Evolutionary conservation across 2,329 filamentous ascomycete genomes (phyloP).

Genomic region (Dichotomopilus funicola): DNA sequence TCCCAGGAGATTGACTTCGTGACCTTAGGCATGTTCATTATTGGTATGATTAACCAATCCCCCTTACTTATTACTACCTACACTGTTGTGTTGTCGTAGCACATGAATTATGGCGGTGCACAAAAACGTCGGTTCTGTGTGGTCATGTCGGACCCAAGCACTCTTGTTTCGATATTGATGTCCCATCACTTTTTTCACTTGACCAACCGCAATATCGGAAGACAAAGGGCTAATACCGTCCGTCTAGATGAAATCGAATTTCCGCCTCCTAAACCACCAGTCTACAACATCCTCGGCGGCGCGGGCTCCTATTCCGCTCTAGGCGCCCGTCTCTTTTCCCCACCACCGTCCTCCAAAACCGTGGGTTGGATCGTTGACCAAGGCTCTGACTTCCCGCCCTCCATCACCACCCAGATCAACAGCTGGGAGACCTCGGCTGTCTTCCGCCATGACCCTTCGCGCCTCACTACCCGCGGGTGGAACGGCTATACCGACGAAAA

Average conservation of each 20-base stretch:
- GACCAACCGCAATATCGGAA: too few species aligned
- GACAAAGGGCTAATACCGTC: not conserved
- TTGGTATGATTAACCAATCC: conserved; percentile 43
- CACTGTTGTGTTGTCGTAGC: too few species aligned
- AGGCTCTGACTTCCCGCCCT: conserved; percentile 75
- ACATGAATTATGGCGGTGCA: too few species aligned
- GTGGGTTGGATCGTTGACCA: conserved; percentile 90
- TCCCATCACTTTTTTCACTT: too few species aligned
- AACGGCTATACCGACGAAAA: conserved; percentile 67
- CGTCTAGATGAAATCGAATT: conserved; percentile 81
- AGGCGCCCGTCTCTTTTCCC: conserved; percentile 82
- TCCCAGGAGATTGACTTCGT: conserved; percentile 55
- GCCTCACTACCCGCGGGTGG: conserved; percentile 83
- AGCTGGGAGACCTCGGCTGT: conserved; percentile 71
- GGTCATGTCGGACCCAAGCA: too few species aligned
- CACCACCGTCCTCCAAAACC: conserved; percentile 53
- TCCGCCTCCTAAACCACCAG: conserved; percentile 59
- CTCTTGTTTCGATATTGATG: too few species aligned
- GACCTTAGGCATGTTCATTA: conserved; percentile 67
- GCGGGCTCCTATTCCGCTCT: conserved; percentile 82
- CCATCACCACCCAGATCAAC: conserved; percentile 56
- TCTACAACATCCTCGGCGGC: conserved; percentile 75
- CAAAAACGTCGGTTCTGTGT: too few species aligned
- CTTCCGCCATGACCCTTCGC: conserved; percentile 57
- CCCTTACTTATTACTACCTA: not conserved